Evolutionary conservation across 2,329 filamentous ascomycete species (phyloP), one percentile per base, ranked within the genome.

Genomic region (Monosporascus sp.): DNA sequence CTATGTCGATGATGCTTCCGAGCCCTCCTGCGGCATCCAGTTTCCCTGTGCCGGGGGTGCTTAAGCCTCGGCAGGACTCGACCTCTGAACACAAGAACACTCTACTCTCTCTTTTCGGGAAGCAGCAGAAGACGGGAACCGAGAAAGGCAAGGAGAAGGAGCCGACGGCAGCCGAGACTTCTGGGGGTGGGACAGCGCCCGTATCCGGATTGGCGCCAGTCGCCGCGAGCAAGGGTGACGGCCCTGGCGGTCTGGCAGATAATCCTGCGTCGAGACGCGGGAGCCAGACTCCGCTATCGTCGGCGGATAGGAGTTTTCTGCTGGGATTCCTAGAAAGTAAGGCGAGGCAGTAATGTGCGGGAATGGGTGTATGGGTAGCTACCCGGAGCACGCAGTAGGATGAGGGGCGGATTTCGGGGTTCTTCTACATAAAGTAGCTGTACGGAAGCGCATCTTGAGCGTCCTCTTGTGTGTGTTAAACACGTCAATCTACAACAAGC

Each of bases 291-390:
- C 74, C 80, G 14, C 83, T 85, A 45, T 87, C 86, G 4, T 81
- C 88, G 0, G 86, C 83, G 0, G 86, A 94, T 60, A 86, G 88
- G 65, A 85, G 78, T 17, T 94, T 94, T 63, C 72, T 95, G 65
- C 75, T 94, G 50, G 86, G 82, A 9, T 94, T 91, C 65, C 72
- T 95, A 62, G 82, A 89, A 58, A 76, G 75, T 37, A 72, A 58
- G 35, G 54, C 67, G n/a, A 65, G 66, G 22, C 67, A 69, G 40
- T 72, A 54, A 67, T 20, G 51, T 52, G 24, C 3, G 11, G 14
- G 40, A 15, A 43, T 43, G 3, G 38, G 17, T 40, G 14, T 7
- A 17, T 26, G n/a, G n/a, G 20, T 11, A 17, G 14, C 15, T 46
- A 46, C 11, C 14, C 7, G 5, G 38, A 41, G 38, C 17, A 9